A percentile compares a stretch with the other conserved stretches of the same genome.
Evolutionary conservation across 495 filamentous ascomycete genomes (phyloP).

Genomic region (Hypoxylon lenormandii): DNA sequence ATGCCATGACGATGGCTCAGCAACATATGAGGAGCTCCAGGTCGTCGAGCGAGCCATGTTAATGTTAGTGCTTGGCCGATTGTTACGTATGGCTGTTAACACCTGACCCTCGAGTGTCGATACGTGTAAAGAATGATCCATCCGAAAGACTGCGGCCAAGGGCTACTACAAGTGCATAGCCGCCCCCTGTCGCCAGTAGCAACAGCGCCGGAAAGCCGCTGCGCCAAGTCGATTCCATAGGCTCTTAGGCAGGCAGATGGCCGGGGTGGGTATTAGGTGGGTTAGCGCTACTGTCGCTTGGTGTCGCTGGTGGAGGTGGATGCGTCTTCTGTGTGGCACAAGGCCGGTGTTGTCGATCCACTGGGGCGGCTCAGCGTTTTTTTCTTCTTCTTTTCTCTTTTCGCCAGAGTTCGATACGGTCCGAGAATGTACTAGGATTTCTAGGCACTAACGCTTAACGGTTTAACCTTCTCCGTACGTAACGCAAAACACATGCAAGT

Average conservation of each 20-base stretch:
- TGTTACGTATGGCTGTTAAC: slow-evolving; percentile 11
- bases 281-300: slow-evolving; percentile 8
- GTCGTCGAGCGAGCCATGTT: slow-evolving; percentile 12
- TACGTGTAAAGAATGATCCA: slow-evolving; percentile 20
- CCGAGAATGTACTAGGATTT: slow-evolving; percentile 20
- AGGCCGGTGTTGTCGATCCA: slow-evolving; percentile 25
- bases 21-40: slow-evolving; percentile 9
- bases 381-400: slow-evolving; percentile 8
- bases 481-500: too few relatives aligned
- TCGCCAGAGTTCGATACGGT: slow-evolving; percentile 24
- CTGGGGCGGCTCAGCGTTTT: slow-evolving; percentile 29
- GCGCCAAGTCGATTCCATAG: slow-evolving; percentile 30
- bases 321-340: slow-evolving; percentile 27
- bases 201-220: slow-evolving; percentile 27
- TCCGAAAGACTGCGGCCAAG: slow-evolving; percentile 20
- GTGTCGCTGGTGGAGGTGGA: slow-evolving; percentile 4
- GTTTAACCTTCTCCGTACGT: too few relatives aligned
- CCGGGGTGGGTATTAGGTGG: neutral
- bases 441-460: too few relatives aligned
- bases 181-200: slow-evolving; percentile 31
- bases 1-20: slow-evolving; percentile 31
- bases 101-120: neutral
- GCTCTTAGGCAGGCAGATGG: neutral
- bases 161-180: slow-evolving; percentile 26
- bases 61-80: neutral